Evolutionary conservation across 2,329 filamentous ascomycete genomes (phyloP).

Genomic region (Capronia americana): DNA sequence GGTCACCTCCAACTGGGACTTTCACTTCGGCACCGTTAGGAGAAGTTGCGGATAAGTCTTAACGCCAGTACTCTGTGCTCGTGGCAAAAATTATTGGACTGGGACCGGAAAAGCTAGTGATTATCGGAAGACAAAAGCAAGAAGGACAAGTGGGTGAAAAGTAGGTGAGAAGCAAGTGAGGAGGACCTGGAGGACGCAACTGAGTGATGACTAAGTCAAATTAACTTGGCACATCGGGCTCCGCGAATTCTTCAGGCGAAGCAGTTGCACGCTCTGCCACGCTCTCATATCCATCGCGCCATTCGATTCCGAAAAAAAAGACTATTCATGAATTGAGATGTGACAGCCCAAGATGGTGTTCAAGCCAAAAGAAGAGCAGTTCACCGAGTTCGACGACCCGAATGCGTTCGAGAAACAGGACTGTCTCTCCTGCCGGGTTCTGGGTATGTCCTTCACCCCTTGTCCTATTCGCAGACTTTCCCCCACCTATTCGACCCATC

Average conservation of each 20-base stretch:
- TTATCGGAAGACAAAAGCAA: background rate
- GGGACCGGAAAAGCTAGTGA: background rate
- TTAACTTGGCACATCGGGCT: background rate
- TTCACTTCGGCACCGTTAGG: background rate
- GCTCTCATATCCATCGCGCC: background rate
- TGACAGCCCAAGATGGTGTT: slow-evolving; percentile 7
- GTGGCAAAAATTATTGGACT: background rate
- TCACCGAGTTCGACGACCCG: slow-evolving; percentile 20
- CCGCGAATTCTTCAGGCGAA: background rate
- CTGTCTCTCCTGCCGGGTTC: slow-evolving; percentile 72
- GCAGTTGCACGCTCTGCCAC: background rate
- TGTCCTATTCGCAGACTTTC: too few relatives aligned
- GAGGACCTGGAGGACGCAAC: background rate
- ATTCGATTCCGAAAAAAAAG: background rate
- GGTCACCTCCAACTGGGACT: background rate
- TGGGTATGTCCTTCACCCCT: slow-evolving; percentile 62
- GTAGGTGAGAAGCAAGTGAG: background rate
- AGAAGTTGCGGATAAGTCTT: background rate
- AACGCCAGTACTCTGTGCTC: background rate
- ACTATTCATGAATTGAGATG: background rate
- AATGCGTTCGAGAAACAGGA: slow-evolving; percentile 54
- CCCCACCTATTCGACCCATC: background rate
- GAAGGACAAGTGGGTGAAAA: background rate
- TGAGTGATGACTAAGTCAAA: background rate
- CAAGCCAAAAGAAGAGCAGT: slow-evolving; percentile 16